A percentile compares a stretch with the other conserved stretches of the same genome.
Evolutionary conservation across 2,329 filamentous ascomycete species (phyloP).

Genomic region (Lasiodiplodia sp.): DNA sequence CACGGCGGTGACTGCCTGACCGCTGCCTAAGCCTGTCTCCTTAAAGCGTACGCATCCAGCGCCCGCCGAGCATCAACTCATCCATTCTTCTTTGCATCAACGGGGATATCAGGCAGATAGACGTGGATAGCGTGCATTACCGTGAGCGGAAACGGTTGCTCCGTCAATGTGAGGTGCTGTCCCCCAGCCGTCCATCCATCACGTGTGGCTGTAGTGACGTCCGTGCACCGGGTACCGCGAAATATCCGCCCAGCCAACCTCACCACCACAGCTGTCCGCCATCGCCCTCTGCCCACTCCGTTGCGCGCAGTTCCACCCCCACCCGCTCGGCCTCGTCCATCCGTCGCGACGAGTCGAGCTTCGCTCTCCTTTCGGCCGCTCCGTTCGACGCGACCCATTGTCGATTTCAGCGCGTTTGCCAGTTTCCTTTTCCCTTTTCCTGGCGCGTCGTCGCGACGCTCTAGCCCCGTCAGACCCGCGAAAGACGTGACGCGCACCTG

Average conservation of each 20-base stretch:
- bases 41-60: not conserved
- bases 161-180: conserved; percentile 12
- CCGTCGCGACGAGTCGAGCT: conserved; percentile 35
- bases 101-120: not conserved
- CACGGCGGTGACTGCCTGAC: conserved; percentile 8
- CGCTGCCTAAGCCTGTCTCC: conserved; percentile 11
- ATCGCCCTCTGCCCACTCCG: conserved; percentile 31
- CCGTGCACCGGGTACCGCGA: conserved; percentile 24
- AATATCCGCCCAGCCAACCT: conserved; percentile 32
- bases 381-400: conserved; percentile 14
- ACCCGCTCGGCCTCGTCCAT: conserved; percentile 42
- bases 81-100: not conserved
- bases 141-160: not conserved
- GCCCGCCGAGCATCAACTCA: not conserved
- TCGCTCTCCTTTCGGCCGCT: conserved; percentile 35
- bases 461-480: conserved; percentile 29
- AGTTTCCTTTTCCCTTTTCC: conserved; percentile 33
- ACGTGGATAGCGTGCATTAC: not conserved
- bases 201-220: conserved; percentile 4
- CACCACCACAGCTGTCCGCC: conserved; percentile 35
- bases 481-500: conserved; percentile 16
- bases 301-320: conserved; percentile 32
- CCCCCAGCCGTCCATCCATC: not conserved
- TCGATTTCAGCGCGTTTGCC: conserved; percentile 18
- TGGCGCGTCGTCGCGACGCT: conserved; percentile 44